Evolutionary conservation across 2,329 filamentous ascomycete species (phyloP), one percentile per base, ranked within the genome.

Genomic region (Fonsecaea pedrosoi): DNA sequence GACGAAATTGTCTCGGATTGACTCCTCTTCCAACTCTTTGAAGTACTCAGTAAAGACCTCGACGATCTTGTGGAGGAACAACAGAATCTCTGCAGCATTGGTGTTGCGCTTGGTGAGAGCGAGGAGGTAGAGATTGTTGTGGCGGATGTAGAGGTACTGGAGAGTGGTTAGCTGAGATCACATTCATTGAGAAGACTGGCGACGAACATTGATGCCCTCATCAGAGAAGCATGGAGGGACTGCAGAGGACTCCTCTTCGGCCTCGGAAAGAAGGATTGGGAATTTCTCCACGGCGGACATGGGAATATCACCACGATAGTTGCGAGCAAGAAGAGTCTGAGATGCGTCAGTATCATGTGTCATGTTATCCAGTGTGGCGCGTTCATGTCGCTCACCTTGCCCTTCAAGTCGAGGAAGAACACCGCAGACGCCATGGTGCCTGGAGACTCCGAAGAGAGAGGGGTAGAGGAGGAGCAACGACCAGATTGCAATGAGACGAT

Each of bases 11-110:
- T 99, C 95, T 74, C 95, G 89, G 78, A 99, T 99, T 74, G 92
- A 97, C 81, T 99, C 95, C 80, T 99, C 95, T 80, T 99, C 95
- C 67, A 99, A 86, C 71, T 96, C 94, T 80, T 99, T 99, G 86
- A 99, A 99, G 84, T 99, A 99, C 81, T 99, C 95, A 67, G 95
- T 99, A 78, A 99, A 99, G 71, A 99, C 95, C 79, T 98, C 95
- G 76, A 99, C 95, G 63, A 99, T 87, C 81, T 97, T 96, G 84
- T 99, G 95, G 63, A 99, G 86, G 85, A 99, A 99, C 59, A 99
- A 89, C 55, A 99, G 89, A 74, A 99, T 97, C 82, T 99, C 95
- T 82, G 95, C 93, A 72, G 95, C 95, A 84, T 99, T 99, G 74
- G 93, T 97, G 82, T 99, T 99, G 78, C 94, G 92, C 86, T 99